These are phyloP conservation scores for Emmonsia crescens DNA, from an alignment of 2,329 filamentous ascomycete genomes.

Conservation along the genomic window DNA sequence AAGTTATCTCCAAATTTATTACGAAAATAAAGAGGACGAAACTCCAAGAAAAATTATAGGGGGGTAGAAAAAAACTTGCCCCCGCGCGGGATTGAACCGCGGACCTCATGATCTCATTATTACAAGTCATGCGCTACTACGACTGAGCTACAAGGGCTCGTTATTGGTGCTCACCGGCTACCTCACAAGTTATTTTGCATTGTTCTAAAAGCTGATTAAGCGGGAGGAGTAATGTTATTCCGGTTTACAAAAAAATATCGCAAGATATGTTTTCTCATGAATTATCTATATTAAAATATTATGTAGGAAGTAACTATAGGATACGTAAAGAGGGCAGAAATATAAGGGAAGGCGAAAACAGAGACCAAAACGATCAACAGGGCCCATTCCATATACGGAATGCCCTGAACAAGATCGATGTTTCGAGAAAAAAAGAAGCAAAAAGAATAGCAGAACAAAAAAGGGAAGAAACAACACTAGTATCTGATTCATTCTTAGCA, in stretches of 20 bases:
- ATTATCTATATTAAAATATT: neutral
- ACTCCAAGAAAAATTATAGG: neutral
- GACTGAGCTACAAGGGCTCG: neutral
- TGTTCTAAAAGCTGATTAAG: neutral
- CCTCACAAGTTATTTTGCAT: neutral
- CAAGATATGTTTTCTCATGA: neutral
- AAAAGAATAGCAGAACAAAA: neutral
- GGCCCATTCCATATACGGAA: too few species aligned
- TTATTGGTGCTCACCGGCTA: neutral
- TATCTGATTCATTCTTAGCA: neutral
- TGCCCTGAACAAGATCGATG: too few species aligned
- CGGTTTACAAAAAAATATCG: too few species aligned
- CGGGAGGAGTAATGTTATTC: neutral
- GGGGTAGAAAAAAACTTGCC: neutral
- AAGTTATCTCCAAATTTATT: too few species aligned
- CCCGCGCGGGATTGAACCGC: slow-evolving; percentile 2
- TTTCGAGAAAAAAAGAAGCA: neutral
- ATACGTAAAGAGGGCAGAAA: too few species aligned
- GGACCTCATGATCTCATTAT: neutral
- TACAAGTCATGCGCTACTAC: slow-evolving; percentile 3
- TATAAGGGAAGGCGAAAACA: neutral
- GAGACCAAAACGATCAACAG: too few species aligned
- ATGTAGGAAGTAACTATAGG: too few species aligned
- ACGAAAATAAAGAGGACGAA: too few species aligned
- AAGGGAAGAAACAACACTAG: neutral